Conservation (phyloP, 768 basidiomycete genomes). For the Boletus reticulatus region DNA sequence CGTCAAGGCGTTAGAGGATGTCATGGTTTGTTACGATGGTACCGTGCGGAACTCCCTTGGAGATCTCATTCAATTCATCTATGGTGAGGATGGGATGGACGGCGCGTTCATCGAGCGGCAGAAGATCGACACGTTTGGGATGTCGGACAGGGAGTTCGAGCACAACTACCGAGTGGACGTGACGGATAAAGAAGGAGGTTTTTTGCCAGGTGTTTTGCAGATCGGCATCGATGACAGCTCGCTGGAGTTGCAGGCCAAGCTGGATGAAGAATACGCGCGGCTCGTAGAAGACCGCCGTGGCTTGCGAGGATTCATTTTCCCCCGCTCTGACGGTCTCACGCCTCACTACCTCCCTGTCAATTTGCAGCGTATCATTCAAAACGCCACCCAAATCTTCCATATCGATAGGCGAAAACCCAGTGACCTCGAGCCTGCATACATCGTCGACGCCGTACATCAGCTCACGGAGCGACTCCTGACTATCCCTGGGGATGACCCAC, state of each 20-base stretch:
- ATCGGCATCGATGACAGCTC: conserved; percentile 87
- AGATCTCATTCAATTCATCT: conserved; percentile 93
- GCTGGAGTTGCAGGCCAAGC: conserved; percentile 73
- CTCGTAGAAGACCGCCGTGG: conserved; percentile 71
- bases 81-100: conserved; percentile 99
- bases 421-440: conserved; percentile 85
- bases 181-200: conserved; percentile 78
- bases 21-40: conserved; percentile 97
- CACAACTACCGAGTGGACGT: conserved; percentile 94
- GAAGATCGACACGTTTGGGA: conserved; percentile 82
- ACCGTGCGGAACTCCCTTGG: conserved; percentile 97
- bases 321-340: conserved; percentile 61
- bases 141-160: conserved; percentile 82
- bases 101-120: conserved; percentile 97
- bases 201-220: conserved; percentile 76
- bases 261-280: conserved; percentile 76
- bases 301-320: conserved; percentile 85
- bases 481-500: conserved; percentile 79
- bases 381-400: conserved; percentile 95
- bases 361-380: conserved; percentile 91
- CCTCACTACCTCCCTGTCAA: conserved; percentile 95
- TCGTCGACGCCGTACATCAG: conserved; percentile 75
- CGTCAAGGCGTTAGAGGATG: conserved; percentile 97
- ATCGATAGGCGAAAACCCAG: conserved; percentile 92
- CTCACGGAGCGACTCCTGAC: conserved; percentile 78